Conservation (phyloP, 768 basidiomycete species). For the Rhodotorula taiwanensis region DNA sequence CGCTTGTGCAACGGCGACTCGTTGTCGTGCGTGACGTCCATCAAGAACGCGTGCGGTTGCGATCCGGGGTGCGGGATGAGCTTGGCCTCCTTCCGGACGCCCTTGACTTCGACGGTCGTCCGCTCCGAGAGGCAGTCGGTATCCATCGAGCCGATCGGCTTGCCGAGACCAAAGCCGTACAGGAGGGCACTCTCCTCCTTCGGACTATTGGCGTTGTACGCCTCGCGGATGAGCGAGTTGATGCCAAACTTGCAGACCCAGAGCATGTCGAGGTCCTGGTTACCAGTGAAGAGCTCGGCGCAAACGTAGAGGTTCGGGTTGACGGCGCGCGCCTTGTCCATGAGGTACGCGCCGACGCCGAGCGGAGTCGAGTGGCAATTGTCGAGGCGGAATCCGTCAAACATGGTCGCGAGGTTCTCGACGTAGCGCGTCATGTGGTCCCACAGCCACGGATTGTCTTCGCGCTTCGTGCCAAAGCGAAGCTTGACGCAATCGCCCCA, state of each 20-base stretch:
- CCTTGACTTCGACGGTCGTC: slow-evolving; percentile 73
- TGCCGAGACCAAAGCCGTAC: slow-evolving; percentile 83
- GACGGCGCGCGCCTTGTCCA: slow-evolving; percentile 79
- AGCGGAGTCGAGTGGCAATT: slow-evolving; percentile 97
- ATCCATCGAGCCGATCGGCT: slow-evolving; percentile 97
- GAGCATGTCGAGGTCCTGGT: slow-evolving; percentile 80
- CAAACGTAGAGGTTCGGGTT: slow-evolving; percentile 93
- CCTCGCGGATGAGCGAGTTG: slow-evolving; percentile 88
- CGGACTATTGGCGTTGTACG: slow-evolving; percentile 67
- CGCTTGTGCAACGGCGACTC: slow-evolving; percentile 84
- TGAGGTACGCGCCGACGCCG: slow-evolving; percentile 87
- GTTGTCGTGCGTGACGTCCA: slow-evolving; percentile 96
- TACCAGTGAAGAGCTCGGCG: slow-evolving; percentile 95
- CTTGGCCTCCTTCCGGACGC: slow-evolving; percentile 63
- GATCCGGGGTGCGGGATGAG: slow-evolving; percentile 79
- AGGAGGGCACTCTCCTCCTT: slow-evolving; percentile 84
- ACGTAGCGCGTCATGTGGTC: slow-evolving; percentile 80
- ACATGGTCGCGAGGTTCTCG: slow-evolving; percentile 65
- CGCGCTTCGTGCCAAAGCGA: slow-evolving; percentile 74
- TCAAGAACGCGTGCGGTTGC: slow-evolving; percentile 82
- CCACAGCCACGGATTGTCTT: slow-evolving; percentile 92
- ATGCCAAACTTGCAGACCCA: slow-evolving; percentile 89
- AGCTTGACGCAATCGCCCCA: slow-evolving; percentile 99
- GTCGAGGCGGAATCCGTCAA: slow-evolving; percentile 95
- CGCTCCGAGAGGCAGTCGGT: slow-evolving; percentile 67